Evolutionary conservation across 345 rosid genomes (phyloP), one percentile per base, ranked within the genome.

Genomic region (Brassica rapa): DNA sequence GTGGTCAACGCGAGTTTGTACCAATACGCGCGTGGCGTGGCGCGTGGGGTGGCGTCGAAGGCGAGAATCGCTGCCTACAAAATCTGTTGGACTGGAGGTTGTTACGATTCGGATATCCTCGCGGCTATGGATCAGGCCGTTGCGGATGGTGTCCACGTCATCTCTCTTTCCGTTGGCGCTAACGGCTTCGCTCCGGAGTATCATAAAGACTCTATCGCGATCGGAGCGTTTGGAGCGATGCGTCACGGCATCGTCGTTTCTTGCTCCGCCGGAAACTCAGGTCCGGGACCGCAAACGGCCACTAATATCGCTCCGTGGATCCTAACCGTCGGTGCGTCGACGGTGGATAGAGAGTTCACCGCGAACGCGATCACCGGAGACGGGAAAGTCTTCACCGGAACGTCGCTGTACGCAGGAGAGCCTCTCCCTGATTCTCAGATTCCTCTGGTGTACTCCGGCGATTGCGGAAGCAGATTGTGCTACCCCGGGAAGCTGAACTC

Each of bases 1-100:
- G 98, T 89, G 0, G 29, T 76, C 0, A 88, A 90, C 69, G 94
- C 97, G 29, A 87, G 95, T 67, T 79, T 94, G 39, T 89, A 46
- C 67, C 67, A 84, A 0, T 92, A 83, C 64, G 98, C 98, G 0
- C 24, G 2, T 0, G 59, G 59, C 0, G 59, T 53, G 10, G 59
- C 59, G 59, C 59, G 59, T 53, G 59, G 59, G 59, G 16, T 53
- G 59, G 59, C 59, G 59, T 53, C 59, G 1, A 53, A 53, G 1
- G 59, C 59, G 0, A 53, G 59, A 53, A 53, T 53, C 59, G 59
- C 59, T 0, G 59, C 59, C 7, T 53, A 53, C 24, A 53, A 53
- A 53, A 53, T 53, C 23, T 53, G 59, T 6, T 53, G 59, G 59
- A 16, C 59, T 0, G 59, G 59, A 2, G 59, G 59, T 2, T 53